Evolutionary conservation across 345 rosid species (phyloP).

Genomic region (Alliaria petiolata): DNA sequence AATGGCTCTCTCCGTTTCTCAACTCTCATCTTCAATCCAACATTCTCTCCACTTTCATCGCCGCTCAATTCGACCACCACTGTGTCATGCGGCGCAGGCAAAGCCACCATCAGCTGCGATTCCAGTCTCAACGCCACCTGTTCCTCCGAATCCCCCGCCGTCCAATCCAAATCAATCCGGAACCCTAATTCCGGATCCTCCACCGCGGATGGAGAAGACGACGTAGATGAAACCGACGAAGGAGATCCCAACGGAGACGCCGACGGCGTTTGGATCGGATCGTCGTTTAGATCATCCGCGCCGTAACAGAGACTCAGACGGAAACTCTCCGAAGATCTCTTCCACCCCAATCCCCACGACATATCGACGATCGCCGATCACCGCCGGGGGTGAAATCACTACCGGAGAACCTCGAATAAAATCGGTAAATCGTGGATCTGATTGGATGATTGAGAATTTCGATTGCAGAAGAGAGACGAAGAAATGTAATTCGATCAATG

Average conservation of each 20-base stretch:
- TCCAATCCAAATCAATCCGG: conserved; percentile 86
- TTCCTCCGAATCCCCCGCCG: conserved; percentile 88
- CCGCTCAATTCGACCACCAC: conserved; percentile 57
- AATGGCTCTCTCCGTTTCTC: conserved; percentile 80
- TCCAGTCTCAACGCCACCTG: conserved; percentile 79
- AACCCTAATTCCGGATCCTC: conserved; percentile 66
- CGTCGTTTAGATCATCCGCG: conserved; percentile 54
- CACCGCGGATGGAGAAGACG: conserved; percentile 34
- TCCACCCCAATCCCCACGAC: conserved; percentile 99
- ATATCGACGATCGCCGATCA: conserved; percentile 37
- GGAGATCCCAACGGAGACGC: conserved; percentile 44
- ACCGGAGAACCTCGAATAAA: not conserved
- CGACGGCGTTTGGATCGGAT: conserved; percentile 42
- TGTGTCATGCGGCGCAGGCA: conserved; percentile 78
- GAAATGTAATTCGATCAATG: not conserved
- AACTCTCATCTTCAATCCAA: conserved; percentile 69
- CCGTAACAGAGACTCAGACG: conserved; percentile 72
- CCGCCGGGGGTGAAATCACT: conserved; percentile 1
- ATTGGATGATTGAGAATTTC: not conserved
- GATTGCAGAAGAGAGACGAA: not conserved
- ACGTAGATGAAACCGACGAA: conserved; percentile 35
- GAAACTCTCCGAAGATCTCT: conserved; percentile 80
- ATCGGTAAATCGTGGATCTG: not conserved
- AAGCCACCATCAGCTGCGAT: conserved; percentile 93
- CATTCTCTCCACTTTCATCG: conserved; percentile 37